Percentiles rank a stretch among this genome's conserved stretches.
Evolutionary conservation across 129 eudicot species (phyloP).

Genomic region (Artemisia argyi): DNA sequence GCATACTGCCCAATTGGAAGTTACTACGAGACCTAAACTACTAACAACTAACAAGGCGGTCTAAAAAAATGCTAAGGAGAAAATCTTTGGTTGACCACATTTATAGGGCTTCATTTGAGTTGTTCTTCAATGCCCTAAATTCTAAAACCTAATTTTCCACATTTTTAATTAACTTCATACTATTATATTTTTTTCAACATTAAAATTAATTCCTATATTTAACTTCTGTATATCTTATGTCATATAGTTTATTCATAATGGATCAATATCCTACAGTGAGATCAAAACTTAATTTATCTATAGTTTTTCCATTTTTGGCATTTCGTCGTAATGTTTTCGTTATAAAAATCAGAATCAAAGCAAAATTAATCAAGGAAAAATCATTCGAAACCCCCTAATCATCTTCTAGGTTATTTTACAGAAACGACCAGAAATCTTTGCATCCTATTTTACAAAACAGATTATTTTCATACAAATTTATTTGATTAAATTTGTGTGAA

Average conservation of each 20-base stretch:
- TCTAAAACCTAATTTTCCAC: slow-evolving; percentile 8
- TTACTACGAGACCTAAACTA: no score
- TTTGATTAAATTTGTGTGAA: slow-evolving; percentile 30
- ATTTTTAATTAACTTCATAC: neutral
- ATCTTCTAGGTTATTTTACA: slow-evolving; percentile 47
- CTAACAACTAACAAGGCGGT: no score
- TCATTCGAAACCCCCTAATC: slow-evolving; percentile 57
- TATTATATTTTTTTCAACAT: neutral
- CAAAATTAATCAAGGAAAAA: slow-evolving; percentile 19
- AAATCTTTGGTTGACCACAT: slow-evolving; percentile 13
- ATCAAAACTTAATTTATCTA: neutral
- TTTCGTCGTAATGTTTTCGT: slow-evolving; percentile 8
- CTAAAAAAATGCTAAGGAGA: slow-evolving; percentile 3
- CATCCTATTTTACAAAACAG: slow-evolving; percentile 35
- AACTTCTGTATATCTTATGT: slow-evolving; percentile 8
- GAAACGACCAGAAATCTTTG: slow-evolving; percentile 66
- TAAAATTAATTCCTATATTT: neutral
- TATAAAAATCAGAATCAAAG: slow-evolving; percentile 29
- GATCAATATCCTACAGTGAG: slow-evolving; percentile 15
- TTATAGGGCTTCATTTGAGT: slow-evolving; percentile 31
- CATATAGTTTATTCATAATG: slow-evolving; percentile 13
- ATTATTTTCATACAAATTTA: slow-evolving; percentile 21
- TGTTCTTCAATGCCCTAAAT: slow-evolving; percentile 7
- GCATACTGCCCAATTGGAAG: no score
- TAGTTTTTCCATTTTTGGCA: slow-evolving; percentile 31